Evolutionary conservation across 1,284 basidiomycete species (phyloP), one percentile per base, ranked within the genome.

Genomic region (Tilletiopsis washingtonensis): DNA sequence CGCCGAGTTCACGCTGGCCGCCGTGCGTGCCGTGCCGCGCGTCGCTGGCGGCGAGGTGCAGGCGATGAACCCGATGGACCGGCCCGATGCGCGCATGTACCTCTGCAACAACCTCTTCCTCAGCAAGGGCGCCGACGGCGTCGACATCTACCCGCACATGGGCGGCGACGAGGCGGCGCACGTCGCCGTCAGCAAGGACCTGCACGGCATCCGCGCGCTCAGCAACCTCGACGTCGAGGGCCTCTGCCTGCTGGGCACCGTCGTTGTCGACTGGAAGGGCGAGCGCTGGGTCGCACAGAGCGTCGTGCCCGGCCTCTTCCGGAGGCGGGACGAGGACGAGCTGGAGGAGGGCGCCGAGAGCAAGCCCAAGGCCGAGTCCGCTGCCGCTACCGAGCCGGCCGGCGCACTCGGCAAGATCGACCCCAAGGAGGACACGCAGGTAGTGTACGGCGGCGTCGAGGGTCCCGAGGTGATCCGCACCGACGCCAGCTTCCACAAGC

Each of bases 241-340:
- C 32, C 53, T 73, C n/a, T 63, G 58, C 46, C 49, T 69, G n/a
- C 64, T 71, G 17, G 75, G 74, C 41, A 74, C 71, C 52, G 78
- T 78, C 25, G 76, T 81, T 25, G 74, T 81, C 45, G 80, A 81
- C 67, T 80, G 76, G 77, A 75, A 75, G 53, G 80, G 80, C 36
- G 77, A 79, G 64, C 75, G 80, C 59, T 81, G 79, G 79, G 77
- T 81, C 45, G 80, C 77, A 49, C 80, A 81, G 72, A 76, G 75
- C 45, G 75, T 81, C 51, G 74, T 81, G 3, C 80, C 80, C 15
- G 80, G 80, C 39, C 77, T 81, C 49, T 81, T 81, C 73, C 53
- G 75, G 70, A 51, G 71, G 68, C 51, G 63, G 54, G 49, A 73
- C 53, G 67, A 69, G 17, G 48, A 53, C 11, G 65, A 63, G n/a